Evolutionary conservation across 2,329 filamentous ascomycete genomes (phyloP), one percentile per base, ranked within the genome.

Genomic region (Epicoccum sorghinum): DNA sequence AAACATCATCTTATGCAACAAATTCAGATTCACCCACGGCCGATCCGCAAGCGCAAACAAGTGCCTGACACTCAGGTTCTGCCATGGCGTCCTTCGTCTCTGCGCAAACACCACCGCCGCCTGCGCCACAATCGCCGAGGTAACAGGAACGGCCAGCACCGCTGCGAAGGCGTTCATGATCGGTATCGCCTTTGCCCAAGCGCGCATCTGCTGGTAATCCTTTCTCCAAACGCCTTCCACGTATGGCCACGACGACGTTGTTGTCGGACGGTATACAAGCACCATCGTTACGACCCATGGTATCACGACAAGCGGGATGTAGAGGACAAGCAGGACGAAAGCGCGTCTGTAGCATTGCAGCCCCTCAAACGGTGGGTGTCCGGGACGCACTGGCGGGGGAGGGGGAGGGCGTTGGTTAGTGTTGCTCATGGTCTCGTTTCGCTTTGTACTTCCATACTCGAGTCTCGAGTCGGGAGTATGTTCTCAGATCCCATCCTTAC

Each of bases 321-420:
- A 53, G 29, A 53, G 33, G 5, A 27, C 13, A 3, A 57, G 44
- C n/a, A 52, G 84, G 43, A 92, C 79, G 6, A 85, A 40, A 4
- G 41, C 48, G n/a, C 41, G 41, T 18, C 29, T 45, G 29, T 52
- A 32, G 0, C 27, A 23, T 18, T 41, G 41, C 41, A 52, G 35
- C 7, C 18, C 18, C 18, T 18, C 18, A 18, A 18, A 18, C 3
- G 18, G 18, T 18, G 18, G 18, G 18, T 18, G 18, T 18, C 18
- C 18, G 18, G 18, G 18, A 18, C 18, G 18, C 18, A 18, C 18
- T 3, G 18, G 18, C 18, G 18, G 18, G 1, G 18, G 18, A 18
- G 18, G 18, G 18, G 18, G 18, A 18, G 18, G 18, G 18, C 18
- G 18, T 18, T 18, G 18, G 18, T 18, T 18, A 18, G 18, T 18